Base-by-base conservation (phyloP, 1,139 yeast genomes). In the Pichiaceae sp. region DNA sequence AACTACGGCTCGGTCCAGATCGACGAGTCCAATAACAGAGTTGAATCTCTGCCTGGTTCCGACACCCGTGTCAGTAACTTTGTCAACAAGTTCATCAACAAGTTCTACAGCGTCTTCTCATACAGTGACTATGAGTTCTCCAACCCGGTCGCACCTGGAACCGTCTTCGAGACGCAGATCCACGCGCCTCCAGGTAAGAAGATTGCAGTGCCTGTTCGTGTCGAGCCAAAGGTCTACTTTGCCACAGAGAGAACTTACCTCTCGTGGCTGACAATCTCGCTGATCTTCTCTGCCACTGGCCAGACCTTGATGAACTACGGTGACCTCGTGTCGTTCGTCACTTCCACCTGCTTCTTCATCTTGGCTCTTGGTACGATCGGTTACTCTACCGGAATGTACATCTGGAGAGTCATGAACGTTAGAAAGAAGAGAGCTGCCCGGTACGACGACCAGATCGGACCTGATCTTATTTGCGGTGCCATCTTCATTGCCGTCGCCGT, bases 381-480 rank as follows among this genome's bases (percentile, higher is more conserved):
- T 16, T 89, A 89, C 58, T 73, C 96, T n/a, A 71, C 83, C 16
- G 72, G 68, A 48, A 72, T 75, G 51, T 91, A 87, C 60, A 62
- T 87, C 34, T 81, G 84, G 78, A 75, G 98, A 61, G 91, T 87
- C 7, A 59, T 77, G 38, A 80, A 80, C 58, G 86, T 91, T 49
- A 76, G 98, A 55, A 72, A 75, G 46, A 85, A 86, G 65, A 75
- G 76, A 44, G 86, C 93, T 1, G 84, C 78, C 23, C 73, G 84
- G 44, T 91, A 91, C 54, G 95, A 85, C 48, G 98, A 91, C 61
- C 76, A 71, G 52, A 59, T 79, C 47, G 98, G 98, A 1, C 97
- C 97, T 17, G 80, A 82, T 44, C 68, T 78, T 58, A 76, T 91
- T 39, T 89, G 96, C 64, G 60, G 63, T 18, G 81, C 81, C 38